Percentiles rank a stretch among this genome's conserved stretches.
These are phyloP conservation scores for Suillus tomentosus DNA, from an alignment of 768 basidiomycete species.

Conservation along the genomic window DNA sequence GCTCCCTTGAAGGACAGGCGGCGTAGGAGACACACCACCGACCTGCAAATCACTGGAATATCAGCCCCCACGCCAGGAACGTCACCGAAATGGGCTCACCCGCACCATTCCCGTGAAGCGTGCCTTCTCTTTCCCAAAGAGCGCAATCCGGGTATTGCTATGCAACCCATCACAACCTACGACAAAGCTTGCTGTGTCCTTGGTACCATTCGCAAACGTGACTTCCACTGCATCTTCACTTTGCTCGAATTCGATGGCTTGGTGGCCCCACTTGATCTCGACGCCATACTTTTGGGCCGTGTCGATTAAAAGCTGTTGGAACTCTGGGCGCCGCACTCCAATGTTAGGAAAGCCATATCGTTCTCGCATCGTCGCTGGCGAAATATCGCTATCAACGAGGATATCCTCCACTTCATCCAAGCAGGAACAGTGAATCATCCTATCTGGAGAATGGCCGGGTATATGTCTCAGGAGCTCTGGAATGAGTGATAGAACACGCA, in stretches of 20 bases:
- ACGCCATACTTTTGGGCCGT: conserved; percentile 35
- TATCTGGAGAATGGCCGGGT: conserved; percentile 22
- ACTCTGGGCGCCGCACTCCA: conserved; percentile 34
- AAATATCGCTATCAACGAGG: conserved; percentile 28
- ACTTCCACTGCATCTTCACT: conserved; percentile 31
- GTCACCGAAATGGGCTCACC: conserved; percentile 24
- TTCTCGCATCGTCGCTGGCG: conserved; percentile 19
- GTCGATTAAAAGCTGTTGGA: conserved; percentile 34
- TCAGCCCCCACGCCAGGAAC: not conserved
- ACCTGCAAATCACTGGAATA: conserved; percentile 24
- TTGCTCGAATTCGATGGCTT: conserved; percentile 36
- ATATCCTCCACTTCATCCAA: conserved; percentile 29
- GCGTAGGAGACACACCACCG: conserved; percentile 36
- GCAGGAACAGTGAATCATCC: conserved; percentile 19
- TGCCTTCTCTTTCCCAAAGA: conserved; percentile 40
- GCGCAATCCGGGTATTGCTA: conserved; percentile 37
- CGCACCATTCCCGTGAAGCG: conserved; percentile 42
- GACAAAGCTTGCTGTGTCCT: conserved; percentile 39
- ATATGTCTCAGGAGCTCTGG: conserved; percentile 30
- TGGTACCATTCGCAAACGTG: conserved; percentile 37
- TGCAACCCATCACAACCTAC: conserved; percentile 50
- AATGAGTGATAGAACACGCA: conserved; percentile 29
- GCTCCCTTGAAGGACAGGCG: conserved; percentile 18
- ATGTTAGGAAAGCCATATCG: conserved; percentile 29
- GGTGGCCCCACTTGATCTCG: conserved; percentile 35